These are phyloP conservation scores for Trichophyton benhamiae DNA, from an alignment of 2,329 filamentous ascomycete species.

Conservation along the genomic window DNA sequence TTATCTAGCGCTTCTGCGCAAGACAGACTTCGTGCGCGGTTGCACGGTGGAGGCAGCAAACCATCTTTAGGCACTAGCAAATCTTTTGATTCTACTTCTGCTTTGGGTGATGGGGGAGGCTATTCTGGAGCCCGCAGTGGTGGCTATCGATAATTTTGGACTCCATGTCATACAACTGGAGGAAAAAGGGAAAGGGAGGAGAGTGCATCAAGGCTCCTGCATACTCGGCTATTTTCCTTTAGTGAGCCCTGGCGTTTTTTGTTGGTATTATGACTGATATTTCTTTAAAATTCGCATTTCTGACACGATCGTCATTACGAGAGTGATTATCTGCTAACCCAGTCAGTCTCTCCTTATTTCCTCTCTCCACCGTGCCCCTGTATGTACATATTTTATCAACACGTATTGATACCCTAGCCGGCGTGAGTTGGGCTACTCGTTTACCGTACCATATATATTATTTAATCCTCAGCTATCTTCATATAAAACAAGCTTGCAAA, in stretches of 20 bases:
- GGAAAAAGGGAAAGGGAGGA: neutral
- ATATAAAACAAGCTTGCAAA: too few species aligned
- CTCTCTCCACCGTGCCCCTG: neutral
- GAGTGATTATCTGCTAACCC: neutral
- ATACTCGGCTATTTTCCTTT: neutral
- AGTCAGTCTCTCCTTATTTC: neutral
- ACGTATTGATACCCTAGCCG: neutral
- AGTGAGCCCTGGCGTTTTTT: neutral
- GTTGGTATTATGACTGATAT: neutral
- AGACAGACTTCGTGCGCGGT: constrained; percentile 65
- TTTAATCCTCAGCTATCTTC: too few species aligned
- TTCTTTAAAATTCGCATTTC: neutral
- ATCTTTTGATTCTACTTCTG: constrained; percentile 19
- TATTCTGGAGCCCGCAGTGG: constrained; percentile 4
- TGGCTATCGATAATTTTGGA: neutral
- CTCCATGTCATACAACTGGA: neutral
- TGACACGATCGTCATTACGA: neutral
- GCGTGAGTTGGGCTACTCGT: neutral
- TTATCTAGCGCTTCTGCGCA: constrained; percentile 51
- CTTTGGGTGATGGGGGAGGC: constrained; percentile 4
- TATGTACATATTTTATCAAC: neutral
- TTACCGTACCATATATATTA: too few species aligned
- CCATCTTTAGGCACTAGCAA: constrained; percentile 10
- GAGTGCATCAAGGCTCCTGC: neutral
- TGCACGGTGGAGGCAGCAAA: constrained; percentile 57